Percentiles rank a stretch among this genome's conserved stretches.
Evolutionary conservation across 2,329 filamentous ascomycete species (phyloP).

Genomic region (Coniochaeta ligniaria): DNA sequence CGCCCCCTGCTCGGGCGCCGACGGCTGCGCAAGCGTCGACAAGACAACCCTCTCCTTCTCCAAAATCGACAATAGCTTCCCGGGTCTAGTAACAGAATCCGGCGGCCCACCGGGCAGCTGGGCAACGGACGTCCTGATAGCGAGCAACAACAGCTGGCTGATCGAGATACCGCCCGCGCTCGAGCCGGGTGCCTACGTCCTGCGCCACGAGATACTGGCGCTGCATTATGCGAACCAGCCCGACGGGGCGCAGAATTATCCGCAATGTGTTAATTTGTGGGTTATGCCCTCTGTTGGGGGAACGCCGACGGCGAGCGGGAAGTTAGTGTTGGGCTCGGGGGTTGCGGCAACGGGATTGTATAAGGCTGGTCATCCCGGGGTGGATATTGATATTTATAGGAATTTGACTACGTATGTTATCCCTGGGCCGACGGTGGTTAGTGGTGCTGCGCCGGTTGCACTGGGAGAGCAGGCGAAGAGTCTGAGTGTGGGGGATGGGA

Average conservation of each 20-base stretch:
- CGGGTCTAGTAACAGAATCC: slow-evolving; percentile 17
- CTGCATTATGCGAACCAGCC: slow-evolving; percentile 17
- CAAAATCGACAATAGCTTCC: slow-evolving; percentile 31
- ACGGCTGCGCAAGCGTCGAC: slow-evolving; percentile 29
- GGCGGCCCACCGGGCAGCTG: slow-evolving; percentile 21
- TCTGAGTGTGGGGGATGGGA: slow-evolving; percentile 11
- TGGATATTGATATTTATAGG: slow-evolving; percentile 16
- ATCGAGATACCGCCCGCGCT: slow-evolving; percentile 34
- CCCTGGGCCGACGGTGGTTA: slow-evolving; percentile 18
- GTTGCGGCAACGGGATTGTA: slow-evolving; percentile 17
- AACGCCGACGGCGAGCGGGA: not conserved
- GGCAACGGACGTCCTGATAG: slow-evolving; percentile 39
- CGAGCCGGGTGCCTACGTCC: slow-evolving; percentile 39
- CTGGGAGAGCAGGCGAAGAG: slow-evolving; percentile 13
- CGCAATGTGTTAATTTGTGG: slow-evolving; percentile 21
- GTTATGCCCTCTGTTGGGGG: slow-evolving; percentile 7
- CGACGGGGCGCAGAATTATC: slow-evolving; percentile 22
- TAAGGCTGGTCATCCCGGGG: slow-evolving; percentile 13
- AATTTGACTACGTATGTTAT: slow-evolving; percentile 15
- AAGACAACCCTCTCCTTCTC: slow-evolving; percentile 32
- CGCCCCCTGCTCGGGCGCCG: slow-evolving; percentile 23
- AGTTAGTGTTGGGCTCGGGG: slow-evolving; percentile 6
- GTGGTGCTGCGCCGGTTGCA: slow-evolving; percentile 16
- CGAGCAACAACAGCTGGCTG: slow-evolving; percentile 44
- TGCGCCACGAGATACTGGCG: slow-evolving; percentile 45